Evolutionary conservation across 225 moss, liverwort and hornwort genomes (phyloP).

Genomic region (Thuidium tamariscinum): DNA sequence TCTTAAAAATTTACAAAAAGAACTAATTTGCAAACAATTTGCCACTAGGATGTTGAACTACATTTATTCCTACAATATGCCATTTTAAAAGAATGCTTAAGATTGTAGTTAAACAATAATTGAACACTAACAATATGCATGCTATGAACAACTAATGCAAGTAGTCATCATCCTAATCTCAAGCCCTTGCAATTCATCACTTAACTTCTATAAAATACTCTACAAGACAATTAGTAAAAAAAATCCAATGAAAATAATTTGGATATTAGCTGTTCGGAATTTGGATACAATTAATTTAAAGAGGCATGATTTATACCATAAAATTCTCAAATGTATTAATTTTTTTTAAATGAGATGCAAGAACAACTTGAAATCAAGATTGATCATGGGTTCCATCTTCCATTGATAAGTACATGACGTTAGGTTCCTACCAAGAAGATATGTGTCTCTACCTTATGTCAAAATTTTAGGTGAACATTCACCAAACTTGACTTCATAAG

Average conservation of each 20-base stretch:
- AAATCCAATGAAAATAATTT: not conserved
- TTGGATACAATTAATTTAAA: not conserved
- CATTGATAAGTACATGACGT: not conserved
- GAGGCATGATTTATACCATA: not conserved
- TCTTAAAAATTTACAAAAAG: not conserved
- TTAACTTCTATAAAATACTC: no score
- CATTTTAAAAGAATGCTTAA: not conserved
- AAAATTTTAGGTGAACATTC: no score
- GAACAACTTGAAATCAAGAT: not conserved
- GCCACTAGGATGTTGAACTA: no score
- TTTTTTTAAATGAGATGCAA: not conserved
- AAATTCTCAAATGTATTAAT: not conserved
- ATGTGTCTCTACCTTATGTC: no score
- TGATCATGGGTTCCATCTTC: not conserved
- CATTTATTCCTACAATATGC: accelerated
- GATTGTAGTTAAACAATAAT: no score
- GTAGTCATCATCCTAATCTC: not conserved
- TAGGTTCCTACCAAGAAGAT: no score
- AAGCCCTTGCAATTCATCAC: not conserved
- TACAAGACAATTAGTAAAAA: not conserved
- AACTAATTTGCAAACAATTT: not conserved
- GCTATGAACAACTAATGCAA: accelerated
- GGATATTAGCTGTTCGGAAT: no score
- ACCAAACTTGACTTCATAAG: no score
- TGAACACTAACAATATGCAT: not conserved